Conservation (phyloP, 2,329 filamentous ascomycete species). For the Aphanocladium album region DNA sequence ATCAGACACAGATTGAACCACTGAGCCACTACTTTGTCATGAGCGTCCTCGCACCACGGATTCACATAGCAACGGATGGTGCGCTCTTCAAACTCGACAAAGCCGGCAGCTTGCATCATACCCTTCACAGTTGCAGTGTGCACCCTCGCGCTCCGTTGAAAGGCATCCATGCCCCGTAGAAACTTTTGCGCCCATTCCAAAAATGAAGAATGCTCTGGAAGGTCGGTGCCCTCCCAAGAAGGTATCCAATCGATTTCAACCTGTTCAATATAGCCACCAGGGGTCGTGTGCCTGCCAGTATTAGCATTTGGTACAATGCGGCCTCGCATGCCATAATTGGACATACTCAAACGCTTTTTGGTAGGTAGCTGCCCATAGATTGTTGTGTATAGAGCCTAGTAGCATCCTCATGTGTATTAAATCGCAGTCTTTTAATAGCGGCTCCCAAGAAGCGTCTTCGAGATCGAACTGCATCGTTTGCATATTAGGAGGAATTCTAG, state of each 20-base stretch:
- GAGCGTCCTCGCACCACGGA: constrained; percentile 62
- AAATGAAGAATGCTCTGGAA: constrained; percentile 53
- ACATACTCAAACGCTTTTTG: constrained; percentile 60
- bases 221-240: constrained; percentile 61
- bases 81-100: constrained; percentile 71
- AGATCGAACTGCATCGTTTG: constrained; percentile 62
- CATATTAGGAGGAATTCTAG: constrained; percentile 63
- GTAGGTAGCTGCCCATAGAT: constrained; percentile 68
- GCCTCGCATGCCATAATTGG: background rate
- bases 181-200: constrained; percentile 66
- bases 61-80: constrained; percentile 67
- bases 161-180: constrained; percentile 60
- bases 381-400: constrained; percentile 65
- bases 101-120: constrained; percentile 65
- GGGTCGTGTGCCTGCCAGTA: constrained; percentile 63
- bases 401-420: constrained; percentile 79
- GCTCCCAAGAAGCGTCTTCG: constrained; percentile 62
- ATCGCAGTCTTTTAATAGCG: constrained; percentile 56
- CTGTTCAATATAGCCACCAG: constrained; percentile 77
- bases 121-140: constrained; percentile 45
- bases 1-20: constrained; percentile 81
- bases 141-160: constrained; percentile 60
- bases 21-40: constrained; percentile 63
- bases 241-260: constrained; percentile 83
- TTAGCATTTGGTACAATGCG: constrained; percentile 4